Base-by-base conservation (phyloP, 1,284 basidiomycete species). In the Cutaneotrichosporon sp. region DNA sequence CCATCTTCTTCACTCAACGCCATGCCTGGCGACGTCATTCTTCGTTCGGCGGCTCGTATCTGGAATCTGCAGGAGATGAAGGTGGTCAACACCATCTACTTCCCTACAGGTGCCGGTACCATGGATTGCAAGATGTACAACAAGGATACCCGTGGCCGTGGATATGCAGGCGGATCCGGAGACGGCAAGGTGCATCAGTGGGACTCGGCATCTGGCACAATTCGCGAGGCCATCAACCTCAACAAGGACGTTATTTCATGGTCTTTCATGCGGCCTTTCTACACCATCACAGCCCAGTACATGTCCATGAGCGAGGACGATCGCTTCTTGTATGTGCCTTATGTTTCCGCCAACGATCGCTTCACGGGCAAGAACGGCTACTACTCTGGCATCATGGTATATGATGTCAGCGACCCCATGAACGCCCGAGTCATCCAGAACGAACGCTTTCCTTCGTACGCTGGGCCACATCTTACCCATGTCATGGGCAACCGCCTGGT, bases 61-160 rank as follows among this genome's bases (percentile, higher is more conserved):
- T 58, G 56, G 56, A 48, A 54, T 39, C 49, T 54, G 9, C 15
- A 30, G 30, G 30, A 39, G 26, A 52, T 51, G 52, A 37, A 38
- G 23, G 46, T 58, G 22, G 33, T 30, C 17, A 40, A 41, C 42
- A 54, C 37, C 23, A 49, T 54, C 49, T 22, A 42, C 42, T 37
- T 51, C 17, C 49, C 56, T 13, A 8, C n/a, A 1, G 56, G 56
- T 5, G 51, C 56, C 3, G 56, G 42, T 2, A 46, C 49, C 1
- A 58, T 58, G 56, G 56, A 58, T 42, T 37, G 36, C 38, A 49
- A 49, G 30, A 46, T 58, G 13, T 22, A 52, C 23, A 44, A 58
- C 45, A 38, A 33, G 20, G 50, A 48, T 46, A 20, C 46, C 8
- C 37, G 44, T 8, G 52, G 52, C 13, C 53, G 53, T 14, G 56